Evolutionary conservation across 2,329 filamentous ascomycete genomes (phyloP).

Genomic region (Fusarium nematophilum): DNA sequence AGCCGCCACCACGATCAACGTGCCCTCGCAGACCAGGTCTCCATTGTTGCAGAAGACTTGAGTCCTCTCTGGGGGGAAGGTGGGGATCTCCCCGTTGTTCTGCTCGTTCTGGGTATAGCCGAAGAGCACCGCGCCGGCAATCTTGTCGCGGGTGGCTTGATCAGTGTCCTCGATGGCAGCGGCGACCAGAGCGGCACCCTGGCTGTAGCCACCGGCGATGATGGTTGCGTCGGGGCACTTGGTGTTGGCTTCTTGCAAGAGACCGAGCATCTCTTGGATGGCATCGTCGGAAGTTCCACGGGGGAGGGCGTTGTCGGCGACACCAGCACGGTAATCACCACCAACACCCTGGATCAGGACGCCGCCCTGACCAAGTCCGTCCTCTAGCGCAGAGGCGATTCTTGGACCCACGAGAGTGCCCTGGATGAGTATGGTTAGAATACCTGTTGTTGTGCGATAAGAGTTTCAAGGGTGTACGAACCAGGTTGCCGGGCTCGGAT

Average conservation of each 20-base stretch:
- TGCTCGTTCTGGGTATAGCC: conserved; percentile 58
- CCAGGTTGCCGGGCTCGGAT: conserved; percentile 54
- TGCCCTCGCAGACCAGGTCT: conserved; percentile 53
- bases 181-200: conserved; percentile 59
- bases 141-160: conserved; percentile 45
- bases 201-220: conserved; percentile 55
- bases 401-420: conserved; percentile 45
- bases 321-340: conserved; percentile 50
- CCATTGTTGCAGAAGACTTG: conserved; percentile 52
- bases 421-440: conserved; percentile 33
- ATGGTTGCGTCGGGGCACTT: conserved; percentile 58
- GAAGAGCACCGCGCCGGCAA: conserved; percentile 52
- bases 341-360: conserved; percentile 59
- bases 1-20: conserved; percentile 41
- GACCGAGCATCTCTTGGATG: conserved; percentile 54
- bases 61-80: conserved; percentile 49
- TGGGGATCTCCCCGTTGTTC: conserved; percentile 52
- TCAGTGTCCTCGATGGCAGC: conserved; percentile 51
- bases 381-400: conserved; percentile 45
- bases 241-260: conserved; percentile 53
- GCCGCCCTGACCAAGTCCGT: conserved; percentile 36
- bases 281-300: conserved; percentile 50
- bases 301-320: conserved; percentile 52
- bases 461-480: conserved; percentile 15
- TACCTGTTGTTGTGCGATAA: not conserved